Evolutionary conservation across 176 grass and related monocot genomes (phyloP).

Genomic region (Triticum dicoccoides): DNA sequence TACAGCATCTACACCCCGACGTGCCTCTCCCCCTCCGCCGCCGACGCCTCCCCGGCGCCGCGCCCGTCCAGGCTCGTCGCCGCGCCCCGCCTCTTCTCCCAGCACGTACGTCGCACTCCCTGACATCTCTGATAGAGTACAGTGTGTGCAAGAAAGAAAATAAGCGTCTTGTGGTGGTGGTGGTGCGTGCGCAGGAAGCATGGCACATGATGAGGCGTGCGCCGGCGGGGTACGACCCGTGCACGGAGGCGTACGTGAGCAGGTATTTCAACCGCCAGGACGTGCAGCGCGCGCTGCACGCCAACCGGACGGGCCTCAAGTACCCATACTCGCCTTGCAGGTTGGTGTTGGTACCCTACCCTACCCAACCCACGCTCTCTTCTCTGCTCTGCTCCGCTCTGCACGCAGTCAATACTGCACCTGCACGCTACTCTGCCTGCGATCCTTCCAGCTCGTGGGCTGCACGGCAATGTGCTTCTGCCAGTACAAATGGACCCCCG

Average conservation of each 20-base stretch:
- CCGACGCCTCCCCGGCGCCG: neutral
- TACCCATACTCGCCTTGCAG: conserved; percentile 89
- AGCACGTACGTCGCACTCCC: conserved; percentile 40
- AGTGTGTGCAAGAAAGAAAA: neutral
- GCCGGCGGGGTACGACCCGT: conserved; percentile 90
- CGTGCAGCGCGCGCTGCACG: conserved; percentile 82
- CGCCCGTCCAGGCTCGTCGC: conserved; percentile 41
- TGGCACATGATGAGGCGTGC: conserved; percentile 56
- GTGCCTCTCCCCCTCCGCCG: conserved; percentile 43
- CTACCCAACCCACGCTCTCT: neutral
- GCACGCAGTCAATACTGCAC: neutral
- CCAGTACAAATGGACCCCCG: neutral
- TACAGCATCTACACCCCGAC: conserved; percentile 94
- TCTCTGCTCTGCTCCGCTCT: neutral
- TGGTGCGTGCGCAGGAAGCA: conserved; percentile 35
- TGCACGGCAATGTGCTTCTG: neutral
- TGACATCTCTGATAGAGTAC: neutral
- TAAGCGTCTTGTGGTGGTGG: neutral
- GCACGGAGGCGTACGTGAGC: conserved; percentile 81
- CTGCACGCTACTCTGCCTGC: neutral
- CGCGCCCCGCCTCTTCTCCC: conserved; percentile 69
- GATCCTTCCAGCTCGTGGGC: conserved; percentile 13
- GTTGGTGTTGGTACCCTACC: conserved; percentile 10
- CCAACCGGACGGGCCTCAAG: conserved; percentile 59
- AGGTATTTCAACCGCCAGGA: conserved; percentile 73